Base-by-base conservation (phyloP, 2,329 filamentous ascomycete species). In the Xylaria sp. region DNA sequence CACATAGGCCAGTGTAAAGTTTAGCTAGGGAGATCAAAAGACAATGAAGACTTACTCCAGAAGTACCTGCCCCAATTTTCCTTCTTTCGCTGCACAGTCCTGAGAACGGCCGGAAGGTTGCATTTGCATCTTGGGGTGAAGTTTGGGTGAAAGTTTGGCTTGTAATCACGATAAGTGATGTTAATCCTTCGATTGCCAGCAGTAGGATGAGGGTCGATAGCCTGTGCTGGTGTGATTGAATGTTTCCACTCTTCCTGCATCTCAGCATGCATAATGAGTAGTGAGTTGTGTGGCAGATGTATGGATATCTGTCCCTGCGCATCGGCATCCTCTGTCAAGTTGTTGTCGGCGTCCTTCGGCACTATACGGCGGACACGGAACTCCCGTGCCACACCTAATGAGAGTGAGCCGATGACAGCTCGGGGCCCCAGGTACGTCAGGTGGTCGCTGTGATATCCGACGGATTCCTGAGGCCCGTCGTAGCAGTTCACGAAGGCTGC, bases 161-260 rank as follows among this genome's bases (percentile, higher is more conserved):
- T 90, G 80, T 97, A 98, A 81, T 93, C 91, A 7, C 96, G 90
- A 80, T 98, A 99, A 0, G 96, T 99, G 78, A 99, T 88, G 78
- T 98, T 98, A 75, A 99, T 94, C 49, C 96, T 87, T 71, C 89
- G 90, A 74, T 90, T 94, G 0, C 91, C 91, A 0, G 94, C 88
- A 1, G 97, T 79, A 0, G 94, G 93, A 79, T 99, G 96, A 0
- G 94, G 93, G 70, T 94, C 91, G 67, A 98, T 92, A 3, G 90
- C 89, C 58, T 86, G 85, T 0, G 92, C 90, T 0, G 94, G 92
- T 0, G 90, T 85, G 52, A 99, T 92, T 73, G 89, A 88, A 79
- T 99, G 96, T 79, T 98, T 98, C 94, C 94, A 98, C 77, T 92
- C 91, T 78, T 98, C 95, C 78, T 98, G 95, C 93, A 97, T 98